Conservation (phyloP, 2,329 filamentous ascomycete species). For the Leptographium lundbergii region DNA sequence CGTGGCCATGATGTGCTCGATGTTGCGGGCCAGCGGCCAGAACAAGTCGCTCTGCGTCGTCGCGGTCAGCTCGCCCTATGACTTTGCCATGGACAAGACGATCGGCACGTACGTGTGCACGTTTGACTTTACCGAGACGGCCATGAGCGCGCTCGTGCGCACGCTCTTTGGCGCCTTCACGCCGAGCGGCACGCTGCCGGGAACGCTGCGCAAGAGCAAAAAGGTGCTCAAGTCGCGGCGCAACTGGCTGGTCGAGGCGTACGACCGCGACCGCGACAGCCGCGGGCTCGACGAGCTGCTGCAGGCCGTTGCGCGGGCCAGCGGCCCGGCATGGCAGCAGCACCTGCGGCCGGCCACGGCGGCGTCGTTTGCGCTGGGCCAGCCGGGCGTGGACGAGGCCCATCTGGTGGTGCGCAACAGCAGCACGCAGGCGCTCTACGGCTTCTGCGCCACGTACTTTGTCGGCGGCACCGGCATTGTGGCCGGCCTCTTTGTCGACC, state of each 20-base stretch:
- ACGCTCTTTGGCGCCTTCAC: slow-evolving; percentile 67
- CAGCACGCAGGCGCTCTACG: slow-evolving; percentile 80
- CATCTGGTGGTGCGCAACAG: slow-evolving; percentile 93
- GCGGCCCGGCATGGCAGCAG: slow-evolving; percentile 52
- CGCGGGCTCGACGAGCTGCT: slow-evolving; percentile 65
- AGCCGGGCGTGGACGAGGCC: slow-evolving; percentile 54
- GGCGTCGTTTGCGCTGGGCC: slow-evolving; percentile 62
- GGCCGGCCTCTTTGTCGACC: slow-evolving; percentile 82
- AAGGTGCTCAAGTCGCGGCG: slow-evolving; percentile 82
- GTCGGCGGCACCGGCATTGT: slow-evolving; percentile 65
- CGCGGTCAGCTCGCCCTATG: slow-evolving; percentile 88
- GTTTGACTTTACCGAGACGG: slow-evolving; percentile 91
- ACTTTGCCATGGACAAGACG: slow-evolving; percentile 84
- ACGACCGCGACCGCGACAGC: slow-evolving; percentile 66
- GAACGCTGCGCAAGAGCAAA: slow-evolving; percentile 75
- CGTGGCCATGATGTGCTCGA: slow-evolving; percentile 87
- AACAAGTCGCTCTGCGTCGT: slow-evolving; percentile 87
- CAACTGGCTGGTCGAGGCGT: slow-evolving; percentile 88
- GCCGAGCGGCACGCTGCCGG: slow-evolving; percentile 47
- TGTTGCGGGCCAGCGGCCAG: slow-evolving; percentile 62
- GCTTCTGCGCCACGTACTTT: slow-evolving; percentile 83
- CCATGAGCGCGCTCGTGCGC: slow-evolving; percentile 71
- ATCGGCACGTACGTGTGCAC: slow-evolving; percentile 92
- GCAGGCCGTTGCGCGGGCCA: slow-evolving; percentile 53
- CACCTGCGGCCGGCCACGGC: slow-evolving; percentile 60